Evolutionary conservation across 2,329 filamentous ascomycete genomes (phyloP), one percentile per base, ranked within the genome.

Genomic region (Penicillium sp.): DNA sequence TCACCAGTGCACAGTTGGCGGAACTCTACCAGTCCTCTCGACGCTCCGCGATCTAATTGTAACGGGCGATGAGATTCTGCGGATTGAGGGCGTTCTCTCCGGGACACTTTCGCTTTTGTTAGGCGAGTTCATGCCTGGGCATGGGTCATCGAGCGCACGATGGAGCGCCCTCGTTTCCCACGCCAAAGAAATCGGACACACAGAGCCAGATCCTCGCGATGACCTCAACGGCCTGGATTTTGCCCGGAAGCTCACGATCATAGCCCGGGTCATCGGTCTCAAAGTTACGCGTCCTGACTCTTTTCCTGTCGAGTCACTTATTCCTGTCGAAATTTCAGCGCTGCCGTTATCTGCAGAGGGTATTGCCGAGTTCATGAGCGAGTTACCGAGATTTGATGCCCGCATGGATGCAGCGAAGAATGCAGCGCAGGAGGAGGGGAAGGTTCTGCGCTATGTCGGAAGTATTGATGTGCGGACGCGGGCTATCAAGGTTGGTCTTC

Each of bases 41-140:
- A 97, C 95, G 0, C 81, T 99, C 64, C 93, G 92, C 72, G 95
- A 99, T 70, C 84, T 99, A n/a, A 86, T 97, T 24, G 89, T 93
- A 63, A 99, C 95, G 1, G 95, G 95, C 43, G 95, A 99, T 73
- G 84, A 91, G 73, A 89, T 99, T 5, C 92, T 86, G 55, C 93
- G 89, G 79, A 96, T 99, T 67, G 94, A 98, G 79, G 95, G 95
- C 66, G 93, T 99, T 53, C 98, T 99, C 80, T 96, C 91, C 61
- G 95, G 95, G 64, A 99, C 95, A 56, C 94, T 99, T 87, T 96
- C 91, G 40, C 99, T 97, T 83, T 83, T 99, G 41, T 98, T 99
- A 87, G 98, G 98, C 83, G 93, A 87, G 22, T 99, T 98, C 76
- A 92, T 93, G 50, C 95, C 95, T 0, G 87, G 88, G 2, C 85